phyloP scores from a whole-genome alignment of 805 yeast species.

The Nakazawaea wickerhamii region DNA sequence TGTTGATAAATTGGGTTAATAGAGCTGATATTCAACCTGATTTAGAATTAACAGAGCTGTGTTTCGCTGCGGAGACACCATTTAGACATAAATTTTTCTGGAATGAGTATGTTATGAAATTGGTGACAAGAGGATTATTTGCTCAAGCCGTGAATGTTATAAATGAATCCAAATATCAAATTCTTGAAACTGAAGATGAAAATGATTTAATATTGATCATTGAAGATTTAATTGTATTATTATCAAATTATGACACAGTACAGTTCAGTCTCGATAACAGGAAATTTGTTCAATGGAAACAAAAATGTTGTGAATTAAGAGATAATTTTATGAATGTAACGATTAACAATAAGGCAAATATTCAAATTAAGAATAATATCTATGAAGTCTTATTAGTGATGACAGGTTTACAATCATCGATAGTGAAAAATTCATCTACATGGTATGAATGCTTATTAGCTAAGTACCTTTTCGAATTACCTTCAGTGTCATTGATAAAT shows the following conservation, averaged over 20 bases:
- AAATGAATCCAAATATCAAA: slow-evolving; percentile 36
- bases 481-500: slow-evolving; percentile 34
- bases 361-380: slow-evolving; percentile 30
- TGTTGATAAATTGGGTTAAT: slow-evolving; percentile 59
- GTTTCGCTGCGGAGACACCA: slow-evolving; percentile 37
- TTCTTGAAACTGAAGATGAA: slow-evolving; percentile 24
- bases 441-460: slow-evolving; percentile 64
- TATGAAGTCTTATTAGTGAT: slow-evolving; percentile 37
- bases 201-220: slow-evolving; percentile 33
- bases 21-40: slow-evolving; percentile 65
- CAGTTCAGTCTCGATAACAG: slow-evolving; percentile 31
- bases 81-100: slow-evolving; percentile 53
- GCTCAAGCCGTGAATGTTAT: slow-evolving; percentile 48
- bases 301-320: slow-evolving; percentile 42
- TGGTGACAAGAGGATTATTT: slow-evolving; percentile 58
- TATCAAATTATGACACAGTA: slow-evolving; percentile 33
- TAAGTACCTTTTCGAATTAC: slow-evolving; percentile 48
- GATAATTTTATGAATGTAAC: slow-evolving; percentile 29
- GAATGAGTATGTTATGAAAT: slow-evolving; percentile 50
- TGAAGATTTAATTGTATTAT: slow-evolving; percentile 33
- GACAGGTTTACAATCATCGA: slow-evolving; percentile 43
- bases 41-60: slow-evolving; percentile 40
- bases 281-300: slow-evolving; percentile 46
- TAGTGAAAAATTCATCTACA: slow-evolving; percentile 42
- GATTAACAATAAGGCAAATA: slow-evolving; percentile 17